Base-by-base conservation (phyloP, 2,329 filamentous ascomycete species). In the Dactylellina leptospora region DNA sequence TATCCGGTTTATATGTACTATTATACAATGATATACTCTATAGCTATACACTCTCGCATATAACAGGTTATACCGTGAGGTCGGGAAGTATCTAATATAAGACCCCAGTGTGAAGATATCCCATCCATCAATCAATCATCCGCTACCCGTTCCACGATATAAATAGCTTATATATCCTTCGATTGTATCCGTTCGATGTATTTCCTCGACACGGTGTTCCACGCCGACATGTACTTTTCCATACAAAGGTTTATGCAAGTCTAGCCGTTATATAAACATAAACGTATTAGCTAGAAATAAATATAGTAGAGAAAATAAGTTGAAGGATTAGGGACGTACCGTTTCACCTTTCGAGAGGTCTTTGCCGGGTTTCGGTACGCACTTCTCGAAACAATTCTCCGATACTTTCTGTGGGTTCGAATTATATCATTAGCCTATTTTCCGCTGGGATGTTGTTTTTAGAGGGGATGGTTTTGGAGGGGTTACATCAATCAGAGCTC, bases 221-320 rank as follows among this genome's bases (percentile, higher is more conserved):
- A 93, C 9, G 89, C 85, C 28, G 84, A 82, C 84, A 93, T 91
- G 83, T 93, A 93, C 81, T 93, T 93, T 77, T 93, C 90, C 86
- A 92, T 90, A 83, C 90, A 93, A 72, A 85, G 83, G 18, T 85
- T 90, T 78, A 90, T 84, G 82, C 90, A 93, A 20, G 85, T 83
- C 78, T 87, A 71, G 36, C 23, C n/a, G 58, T 38, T 13, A 10
- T 3, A 5, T 48, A 11, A 20, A 44, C 36, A 53, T 40, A 22
- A 13, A 27, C 8, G 28, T 20, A 8, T 22, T 42, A 20, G 16
- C 4, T 25, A 9, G 16, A 18, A 20, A 20, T 40, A 9, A 6
- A 30, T 25, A 28, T 28, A 27, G 10, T 18, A 10, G 20, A n/a
- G n/a, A 18, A 11, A 25, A n/a, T 36, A 25, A 8, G 20, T 4